Percentiles rank a stretch among this genome's conserved stretches.
These are phyloP conservation scores for Zopfochytrium polystomum DNA, from an alignment of 371 early-diverging fungal species.

Conservation along the genomic window DNA sequence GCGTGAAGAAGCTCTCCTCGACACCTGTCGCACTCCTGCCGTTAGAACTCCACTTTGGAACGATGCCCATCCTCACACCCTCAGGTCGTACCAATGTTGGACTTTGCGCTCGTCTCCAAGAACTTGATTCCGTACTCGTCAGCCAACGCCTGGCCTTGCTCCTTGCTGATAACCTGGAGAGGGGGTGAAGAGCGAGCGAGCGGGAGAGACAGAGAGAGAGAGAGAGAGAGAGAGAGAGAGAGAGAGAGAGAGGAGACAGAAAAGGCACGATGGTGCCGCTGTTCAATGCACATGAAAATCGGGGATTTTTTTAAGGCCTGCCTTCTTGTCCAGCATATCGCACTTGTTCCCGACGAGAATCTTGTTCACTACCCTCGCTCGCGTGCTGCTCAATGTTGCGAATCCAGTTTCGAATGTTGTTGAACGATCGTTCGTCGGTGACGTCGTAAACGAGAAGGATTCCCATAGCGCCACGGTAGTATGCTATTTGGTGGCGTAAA, in stretches of 20 bases:
- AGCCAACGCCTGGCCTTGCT: constrained; percentile 79
- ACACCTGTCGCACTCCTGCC: constrained; percentile 69
- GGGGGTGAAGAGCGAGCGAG: neutral
- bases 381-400: constrained; percentile 97
- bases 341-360: constrained; percentile 99
- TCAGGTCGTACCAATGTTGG: constrained; percentile 73
- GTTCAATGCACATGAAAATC: constrained; percentile 42
- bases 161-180: constrained; percentile 52
- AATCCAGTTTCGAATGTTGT: constrained; percentile 86
- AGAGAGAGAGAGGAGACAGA: too few relatives aligned
- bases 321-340: constrained; percentile 89
- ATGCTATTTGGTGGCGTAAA: constrained; percentile 55
- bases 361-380: constrained; percentile 90
- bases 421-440: constrained; percentile 92
- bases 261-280: too few relatives aligned
- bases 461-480: constrained; percentile 98
- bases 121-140: constrained; percentile 83
- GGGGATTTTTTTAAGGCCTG: constrained; percentile 70
- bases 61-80: too few relatives aligned
- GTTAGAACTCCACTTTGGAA: neutral
- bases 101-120: constrained; percentile 93
- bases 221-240: too few relatives aligned
- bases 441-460: constrained; percentile 99
- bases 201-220: too few relatives aligned
- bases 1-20: constrained; percentile 92